A percentile compares a stretch with the other conserved stretches of the same genome.
These are phyloP conservation scores for Solanum lignicaule DNA, from an alignment of 257 asterid genomes.

Conservation along the genomic window DNA sequence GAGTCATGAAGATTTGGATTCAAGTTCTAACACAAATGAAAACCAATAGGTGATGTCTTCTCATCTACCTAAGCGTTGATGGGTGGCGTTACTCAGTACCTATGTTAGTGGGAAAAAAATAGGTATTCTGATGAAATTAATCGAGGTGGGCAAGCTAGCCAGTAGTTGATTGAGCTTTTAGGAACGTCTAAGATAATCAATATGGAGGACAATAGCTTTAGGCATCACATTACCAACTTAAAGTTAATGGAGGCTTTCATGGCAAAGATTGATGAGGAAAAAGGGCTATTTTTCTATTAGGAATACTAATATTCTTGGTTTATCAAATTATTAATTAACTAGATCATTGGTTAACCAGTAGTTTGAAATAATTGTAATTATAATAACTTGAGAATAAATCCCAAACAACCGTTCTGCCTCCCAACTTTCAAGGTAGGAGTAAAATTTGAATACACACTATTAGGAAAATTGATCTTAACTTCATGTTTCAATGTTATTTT, in stretches of 20 bases:
- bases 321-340: neutral
- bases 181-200: neutral
- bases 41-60: neutral
- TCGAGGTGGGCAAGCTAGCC: neutral
- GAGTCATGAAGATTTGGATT: neutral
- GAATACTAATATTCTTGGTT: neutral
- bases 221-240: neutral
- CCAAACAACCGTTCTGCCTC: rapidly evolving
- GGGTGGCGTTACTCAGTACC: rapidly evolving
- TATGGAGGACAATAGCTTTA: neutral
- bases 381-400: neutral
- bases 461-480: neutral
- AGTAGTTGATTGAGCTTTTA: neutral
- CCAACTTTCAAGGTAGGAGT: neutral
- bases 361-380: neutral
- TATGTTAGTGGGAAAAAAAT: neutral
- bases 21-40: neutral
- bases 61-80: neutral
- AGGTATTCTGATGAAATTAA: neutral
- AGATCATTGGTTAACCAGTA: neutral
- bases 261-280: neutral
- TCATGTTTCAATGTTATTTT: neutral
- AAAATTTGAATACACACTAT: neutral
- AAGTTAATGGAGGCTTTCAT: neutral
- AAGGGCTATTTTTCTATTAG: neutral